Evolutionary conservation across 805 yeast genomes (phyloP).

Genomic region (Starmerella scarabaei): DNA sequence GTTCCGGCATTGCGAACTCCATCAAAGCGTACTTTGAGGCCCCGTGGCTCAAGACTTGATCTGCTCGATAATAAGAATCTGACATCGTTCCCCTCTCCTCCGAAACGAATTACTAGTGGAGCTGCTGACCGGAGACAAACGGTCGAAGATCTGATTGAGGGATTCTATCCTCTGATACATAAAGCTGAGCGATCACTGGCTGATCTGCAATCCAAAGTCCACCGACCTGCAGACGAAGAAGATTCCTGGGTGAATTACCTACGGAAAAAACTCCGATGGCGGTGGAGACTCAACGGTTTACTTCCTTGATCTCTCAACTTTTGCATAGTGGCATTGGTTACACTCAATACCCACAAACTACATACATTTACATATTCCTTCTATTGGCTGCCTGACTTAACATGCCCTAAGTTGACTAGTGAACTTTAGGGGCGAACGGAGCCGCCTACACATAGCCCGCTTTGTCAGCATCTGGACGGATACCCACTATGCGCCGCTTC

Average conservation of each 20-base stretch:
- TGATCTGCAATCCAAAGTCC: background rate
- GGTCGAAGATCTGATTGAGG: background rate
- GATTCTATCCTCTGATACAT: background rate
- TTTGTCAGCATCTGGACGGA: too few relatives aligned
- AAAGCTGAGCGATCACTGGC: background rate
- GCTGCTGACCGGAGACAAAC: background rate
- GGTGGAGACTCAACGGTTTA: constrained; percentile 39
- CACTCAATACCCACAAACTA: too few relatives aligned
- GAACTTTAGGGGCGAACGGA: too few relatives aligned
- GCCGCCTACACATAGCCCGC: too few relatives aligned
- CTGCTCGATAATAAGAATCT: constrained; percentile 29
- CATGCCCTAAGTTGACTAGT: too few relatives aligned
- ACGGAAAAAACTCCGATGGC: constrained; percentile 34
- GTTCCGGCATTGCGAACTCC: constrained; percentile 8
- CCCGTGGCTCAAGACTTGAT: constrained; percentile 28
- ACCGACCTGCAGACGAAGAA: background rate
- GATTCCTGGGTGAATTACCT: constrained; percentile 21
- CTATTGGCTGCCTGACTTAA: too few relatives aligned
- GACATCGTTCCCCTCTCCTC: constrained; percentile 27
- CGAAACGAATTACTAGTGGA: background rate
- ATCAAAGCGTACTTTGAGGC: constrained; percentile 10
- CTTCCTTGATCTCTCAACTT: constrained; percentile 27
- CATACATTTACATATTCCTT: too few relatives aligned
- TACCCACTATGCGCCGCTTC: too few relatives aligned
- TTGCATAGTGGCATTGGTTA: too few relatives aligned